Evolutionary conservation across 2,329 filamentous ascomycete species (phyloP).

Genomic region (Fusarium sp.): DNA sequence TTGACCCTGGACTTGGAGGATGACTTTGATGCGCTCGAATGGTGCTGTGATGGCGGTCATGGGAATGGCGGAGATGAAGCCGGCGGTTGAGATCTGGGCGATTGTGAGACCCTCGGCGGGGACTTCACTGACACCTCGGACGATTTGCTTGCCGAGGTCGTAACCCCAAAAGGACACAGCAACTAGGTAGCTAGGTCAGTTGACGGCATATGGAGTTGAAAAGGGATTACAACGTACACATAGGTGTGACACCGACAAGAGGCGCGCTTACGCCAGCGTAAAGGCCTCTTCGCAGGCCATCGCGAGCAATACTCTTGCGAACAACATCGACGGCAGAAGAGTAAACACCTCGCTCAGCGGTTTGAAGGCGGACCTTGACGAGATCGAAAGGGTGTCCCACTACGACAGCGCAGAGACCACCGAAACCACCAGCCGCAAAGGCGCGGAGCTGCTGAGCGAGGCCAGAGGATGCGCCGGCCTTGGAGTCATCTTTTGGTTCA

Average conservation of each 20-base stretch:
- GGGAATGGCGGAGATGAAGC: constrained; percentile 97
- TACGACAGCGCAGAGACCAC: constrained; percentile 91
- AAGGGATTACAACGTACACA: constrained; percentile 76
- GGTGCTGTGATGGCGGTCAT: constrained; percentile 99
- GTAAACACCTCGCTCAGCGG: constrained; percentile 93
- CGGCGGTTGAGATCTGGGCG: constrained; percentile 87
- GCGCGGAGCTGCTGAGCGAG: constrained; percentile 73
- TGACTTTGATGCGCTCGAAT: constrained; percentile 98
- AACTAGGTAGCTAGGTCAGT: constrained; percentile 55
- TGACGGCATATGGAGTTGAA: not conserved
- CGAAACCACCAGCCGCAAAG: constrained; percentile 88
- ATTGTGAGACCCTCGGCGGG: constrained; percentile 79
- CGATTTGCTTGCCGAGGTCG: constrained; percentile 91
- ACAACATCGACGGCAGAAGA: constrained; percentile 91
- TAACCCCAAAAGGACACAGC: constrained; percentile 85
- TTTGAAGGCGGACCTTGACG: constrained; percentile 97
- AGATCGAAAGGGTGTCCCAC: constrained; percentile 97
- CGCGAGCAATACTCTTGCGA: constrained; percentile 83
- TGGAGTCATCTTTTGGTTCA: constrained; percentile 54
- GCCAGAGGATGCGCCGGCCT: constrained; percentile 49
- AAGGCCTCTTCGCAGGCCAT: constrained; percentile 81
- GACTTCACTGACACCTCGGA: constrained; percentile 72
- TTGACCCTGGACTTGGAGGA: constrained; percentile 96
- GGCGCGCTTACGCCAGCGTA: constrained; percentile 98
- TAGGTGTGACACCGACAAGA: constrained; percentile 93